Percentiles rank a stretch among this genome's conserved stretches.
These are phyloP conservation scores for Kwoniella botswanensis DNA, from an alignment of 768 basidiomycete genomes.

Conservation along the genomic window DNA sequence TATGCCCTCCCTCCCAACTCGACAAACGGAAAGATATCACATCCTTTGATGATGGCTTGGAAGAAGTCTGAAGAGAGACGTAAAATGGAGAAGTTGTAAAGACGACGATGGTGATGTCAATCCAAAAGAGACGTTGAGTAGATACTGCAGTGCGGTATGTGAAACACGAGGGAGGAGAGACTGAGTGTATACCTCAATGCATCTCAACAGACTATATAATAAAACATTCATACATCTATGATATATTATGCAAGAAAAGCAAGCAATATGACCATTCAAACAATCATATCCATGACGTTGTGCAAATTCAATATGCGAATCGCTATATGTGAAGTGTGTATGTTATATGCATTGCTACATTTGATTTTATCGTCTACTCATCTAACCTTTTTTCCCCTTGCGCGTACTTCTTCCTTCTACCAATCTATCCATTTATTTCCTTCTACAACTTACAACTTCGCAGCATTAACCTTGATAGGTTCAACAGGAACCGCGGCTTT, in stretches of 20 bases:
- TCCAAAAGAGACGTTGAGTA: too few species aligned
- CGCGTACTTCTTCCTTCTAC: not conserved
- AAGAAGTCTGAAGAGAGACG: constrained; percentile 18
- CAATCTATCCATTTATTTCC: not conserved
- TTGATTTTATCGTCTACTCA: not conserved
- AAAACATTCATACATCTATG: too few species aligned
- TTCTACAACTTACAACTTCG: constrained; percentile 33
- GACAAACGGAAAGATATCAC: constrained; percentile 8
- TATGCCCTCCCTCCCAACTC: constrained; percentile 35
- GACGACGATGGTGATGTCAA: not conserved
- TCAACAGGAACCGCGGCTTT: constrained; percentile 70
- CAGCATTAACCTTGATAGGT: constrained; percentile 38
- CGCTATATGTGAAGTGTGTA: constrained; percentile 6
- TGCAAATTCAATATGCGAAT: too few species aligned
- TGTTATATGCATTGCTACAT: constrained; percentile 18
- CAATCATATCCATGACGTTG: too few species aligned
- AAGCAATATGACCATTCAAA: too few species aligned
- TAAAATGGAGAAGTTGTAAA: constrained; percentile 6
- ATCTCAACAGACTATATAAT: too few species aligned
- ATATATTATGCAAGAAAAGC: too few species aligned
- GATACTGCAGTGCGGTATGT: too few species aligned
- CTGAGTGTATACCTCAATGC: too few species aligned
- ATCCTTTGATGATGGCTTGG: constrained; percentile 27
- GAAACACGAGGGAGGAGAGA: too few species aligned
- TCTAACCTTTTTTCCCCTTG: not conserved